phyloP scores from a whole-genome alignment of 163 green algal genomes.

The Scenedesmus sp. region DNA sequence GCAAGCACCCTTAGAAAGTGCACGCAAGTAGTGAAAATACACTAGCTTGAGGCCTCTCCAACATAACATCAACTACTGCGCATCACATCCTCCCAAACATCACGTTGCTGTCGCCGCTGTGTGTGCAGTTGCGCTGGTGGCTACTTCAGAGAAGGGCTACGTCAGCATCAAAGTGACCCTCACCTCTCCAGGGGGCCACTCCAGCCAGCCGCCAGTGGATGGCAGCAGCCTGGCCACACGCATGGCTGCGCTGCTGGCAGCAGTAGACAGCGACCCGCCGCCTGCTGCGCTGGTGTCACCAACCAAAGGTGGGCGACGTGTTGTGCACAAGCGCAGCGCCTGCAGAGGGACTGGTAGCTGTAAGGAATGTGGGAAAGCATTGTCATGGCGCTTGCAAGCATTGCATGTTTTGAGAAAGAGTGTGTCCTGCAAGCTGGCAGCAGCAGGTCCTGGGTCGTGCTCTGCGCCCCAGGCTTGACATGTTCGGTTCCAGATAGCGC shows the following conservation, averaged over 20 bases:
- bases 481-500: too few species aligned
- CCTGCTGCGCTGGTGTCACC: conserved; percentile 47
- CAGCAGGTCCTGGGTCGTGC: too few species aligned
- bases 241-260: conserved; percentile 47
- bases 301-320: background rate
- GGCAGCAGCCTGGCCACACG: conserved; percentile 45
- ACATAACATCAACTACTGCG: too few species aligned
- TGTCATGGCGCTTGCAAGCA: background rate
- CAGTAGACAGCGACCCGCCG: conserved; percentile 27
- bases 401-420: background rate
- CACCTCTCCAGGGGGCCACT: conserved; percentile 60
- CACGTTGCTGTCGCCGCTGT: too few species aligned
- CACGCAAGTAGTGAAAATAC: too few species aligned
- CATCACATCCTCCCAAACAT: too few species aligned
- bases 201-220: conserved; percentile 61
- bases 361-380: too few species aligned
- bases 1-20: too few species aligned
- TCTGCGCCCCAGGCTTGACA: too few species aligned
- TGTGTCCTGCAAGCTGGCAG: too few species aligned
- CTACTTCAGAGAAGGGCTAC: conserved; percentile 71
- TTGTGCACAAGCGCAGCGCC: background rate
- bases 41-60: too few species aligned
- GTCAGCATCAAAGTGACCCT: conserved; percentile 53
- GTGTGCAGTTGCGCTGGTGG: conserved; percentile 62
- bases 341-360: background rate